Evolutionary conservation across 2,329 filamentous ascomycete species (phyloP).

Genomic region (Diaporthe ampelina): DNA sequence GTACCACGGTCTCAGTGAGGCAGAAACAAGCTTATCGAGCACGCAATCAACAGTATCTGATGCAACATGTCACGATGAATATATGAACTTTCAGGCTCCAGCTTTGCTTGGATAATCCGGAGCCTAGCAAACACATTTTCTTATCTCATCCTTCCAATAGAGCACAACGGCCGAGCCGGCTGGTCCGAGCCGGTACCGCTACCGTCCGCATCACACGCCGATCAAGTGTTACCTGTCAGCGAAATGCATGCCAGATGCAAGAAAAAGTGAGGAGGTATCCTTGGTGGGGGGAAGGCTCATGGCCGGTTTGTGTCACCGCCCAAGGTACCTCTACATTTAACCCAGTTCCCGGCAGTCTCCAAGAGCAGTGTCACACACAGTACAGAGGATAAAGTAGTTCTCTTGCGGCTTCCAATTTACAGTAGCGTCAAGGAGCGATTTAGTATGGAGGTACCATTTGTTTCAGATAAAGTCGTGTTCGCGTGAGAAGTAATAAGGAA

Average conservation of each 20-base stretch:
- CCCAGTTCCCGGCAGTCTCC: background rate
- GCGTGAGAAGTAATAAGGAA: constrained; percentile 11
- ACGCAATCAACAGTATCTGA: too few relatives aligned
- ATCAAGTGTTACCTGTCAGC: background rate
- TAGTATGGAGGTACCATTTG: background rate
- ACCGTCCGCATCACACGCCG: background rate
- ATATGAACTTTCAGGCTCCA: too few relatives aligned
- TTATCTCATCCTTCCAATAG: background rate
- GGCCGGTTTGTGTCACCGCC: too few relatives aligned
- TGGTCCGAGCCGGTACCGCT: too few relatives aligned
- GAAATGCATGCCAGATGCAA: background rate
- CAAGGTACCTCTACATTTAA: background rate
- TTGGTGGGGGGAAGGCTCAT: too few relatives aligned
- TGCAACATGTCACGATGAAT: too few relatives aligned
- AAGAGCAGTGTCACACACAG: background rate
- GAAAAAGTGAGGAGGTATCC: too few relatives aligned
- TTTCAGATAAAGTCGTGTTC: constrained; percentile 25
- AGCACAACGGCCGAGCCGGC: background rate
- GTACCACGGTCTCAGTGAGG: too few relatives aligned
- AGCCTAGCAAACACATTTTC: too few relatives aligned
- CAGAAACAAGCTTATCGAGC: too few relatives aligned
- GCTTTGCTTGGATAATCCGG: too few relatives aligned
- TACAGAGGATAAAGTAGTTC: background rate
- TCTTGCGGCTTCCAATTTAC: background rate
- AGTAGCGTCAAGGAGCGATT: background rate